phyloP scores from a whole-genome alignment of 495 filamentous ascomycete species.

The Penicillium soppii region DNA sequence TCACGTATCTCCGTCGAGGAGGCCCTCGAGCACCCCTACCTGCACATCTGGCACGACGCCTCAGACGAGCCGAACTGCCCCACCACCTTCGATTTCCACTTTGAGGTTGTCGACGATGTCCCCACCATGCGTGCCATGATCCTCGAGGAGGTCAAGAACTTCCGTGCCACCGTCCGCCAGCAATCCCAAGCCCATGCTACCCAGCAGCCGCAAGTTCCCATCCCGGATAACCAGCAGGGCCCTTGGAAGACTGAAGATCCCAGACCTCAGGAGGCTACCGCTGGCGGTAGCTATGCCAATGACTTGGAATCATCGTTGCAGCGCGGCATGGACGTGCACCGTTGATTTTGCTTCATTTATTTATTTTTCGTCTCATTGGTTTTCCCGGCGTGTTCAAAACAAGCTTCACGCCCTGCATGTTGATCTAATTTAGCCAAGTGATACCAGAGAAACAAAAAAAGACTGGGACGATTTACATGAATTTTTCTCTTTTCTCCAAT shows the following conservation, averaged over 20 bases:
- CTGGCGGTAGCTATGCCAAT: conserved; percentile 46
- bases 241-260: conserved; percentile 83
- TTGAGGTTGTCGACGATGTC: conserved; percentile 93
- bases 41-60: conserved; percentile 97
- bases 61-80: conserved; percentile 93
- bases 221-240: conserved; percentile 64
- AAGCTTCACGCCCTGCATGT: conserved; percentile 8
- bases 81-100: conserved; percentile 94
- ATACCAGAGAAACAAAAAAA: conserved; percentile 14
- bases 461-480: conserved; percentile 10
- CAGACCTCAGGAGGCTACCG: conserved; percentile 76
- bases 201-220: conserved; percentile 62
- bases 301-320: conserved; percentile 85
- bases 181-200: conserved; percentile 51
- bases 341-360: conserved; percentile 7
- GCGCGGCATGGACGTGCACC: conserved; percentile 68
- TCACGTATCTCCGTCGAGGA: conserved; percentile 88
- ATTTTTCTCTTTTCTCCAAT: not conserved
- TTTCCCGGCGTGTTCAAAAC: conserved; percentile 6
- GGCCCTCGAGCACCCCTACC: conserved; percentile 92
- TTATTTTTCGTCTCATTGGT: not conserved
- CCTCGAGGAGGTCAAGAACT: conserved; percentile 82
- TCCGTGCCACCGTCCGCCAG: conserved; percentile 73
- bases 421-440: conserved; percentile 14
- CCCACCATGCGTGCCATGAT: conserved; percentile 96